Base-by-base conservation (phyloP, 2,329 filamentous ascomycete genomes). In the Fusarium guadeloupense region DNA sequence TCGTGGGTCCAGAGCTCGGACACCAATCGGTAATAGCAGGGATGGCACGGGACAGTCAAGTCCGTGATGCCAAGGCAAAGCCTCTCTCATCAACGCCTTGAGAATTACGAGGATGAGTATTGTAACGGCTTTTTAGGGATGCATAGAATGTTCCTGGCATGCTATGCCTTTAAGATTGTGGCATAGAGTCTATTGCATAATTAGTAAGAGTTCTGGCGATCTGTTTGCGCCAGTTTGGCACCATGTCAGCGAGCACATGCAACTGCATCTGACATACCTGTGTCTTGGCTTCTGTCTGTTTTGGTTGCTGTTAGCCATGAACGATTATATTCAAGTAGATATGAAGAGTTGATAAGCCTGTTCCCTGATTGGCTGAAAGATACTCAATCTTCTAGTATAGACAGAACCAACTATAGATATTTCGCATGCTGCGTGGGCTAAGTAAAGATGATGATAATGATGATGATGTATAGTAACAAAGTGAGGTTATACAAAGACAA, bases 1-100 rank as follows among this genome's bases (percentile, higher is more conserved):
- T n/a, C 60, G 31, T 43, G 61, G 61, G 46, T 62, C 52, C 25
- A 42, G 50, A 62, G 60, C 61, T 64, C 51, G 46, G 60, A 56
- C 60, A 57, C 46, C 31, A 50, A 64, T 62, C 60, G 55, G 50
- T 38, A 64, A 60, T 39, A 51, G 48, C 60, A 64, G 49, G 60
- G 60, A 26, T 64, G 46, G 45, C 60, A 62, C 42, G 34, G 55
- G 37, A 35, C 50, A 52, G 28, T 45, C 13, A 28, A 51, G 34
- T 52, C 37, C 38, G 31, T 35, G 42, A 35, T 31, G 31, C 47
- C 55, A 62, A 38, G 50, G 31, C n/a, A 40, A 59, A 40, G 28
- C 26, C 38, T 59, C 42, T n/a, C n/a, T n/a, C n/a, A n/a, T n/a
- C n/a, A n/a, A n/a, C n/a, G n/a, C n/a, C n/a, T n/a, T n/a, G n/a